phyloP scores from a whole-genome alignment of 2,329 filamentous ascomycete genomes.

The Paraphoma sp. region DNA sequence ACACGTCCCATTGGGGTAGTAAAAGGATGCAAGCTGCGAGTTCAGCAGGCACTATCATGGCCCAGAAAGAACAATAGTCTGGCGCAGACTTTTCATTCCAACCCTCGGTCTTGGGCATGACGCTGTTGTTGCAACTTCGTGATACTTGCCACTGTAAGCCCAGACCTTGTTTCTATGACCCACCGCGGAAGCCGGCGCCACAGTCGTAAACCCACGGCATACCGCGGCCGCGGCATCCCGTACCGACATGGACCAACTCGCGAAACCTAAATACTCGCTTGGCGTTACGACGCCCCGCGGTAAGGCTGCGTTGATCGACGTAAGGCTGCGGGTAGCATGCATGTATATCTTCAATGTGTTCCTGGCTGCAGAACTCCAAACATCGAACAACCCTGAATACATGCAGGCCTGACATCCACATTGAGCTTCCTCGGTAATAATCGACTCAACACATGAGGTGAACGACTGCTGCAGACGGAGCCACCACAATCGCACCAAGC shows the following conservation, averaged over 20 bases:
- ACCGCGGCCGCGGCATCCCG: conserved; percentile 1
- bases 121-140: background rate
- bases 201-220: background rate
- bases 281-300: background rate
- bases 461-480: background rate
- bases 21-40: background rate
- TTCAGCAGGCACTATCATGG: background rate
- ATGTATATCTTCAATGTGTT: background rate
- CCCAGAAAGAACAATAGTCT: background rate
- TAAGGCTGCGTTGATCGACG: background rate
- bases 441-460: background rate
- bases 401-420: background rate
- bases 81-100: background rate
- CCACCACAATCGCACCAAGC: background rate
- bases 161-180: background rate
- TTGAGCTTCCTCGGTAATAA: background rate
- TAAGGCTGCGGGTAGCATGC: background rate
- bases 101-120: background rate
- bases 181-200: background rate
- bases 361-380: background rate
- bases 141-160: background rate
- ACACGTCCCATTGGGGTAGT: background rate
- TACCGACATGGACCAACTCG: background rate
- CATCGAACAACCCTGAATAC: background rate
- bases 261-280: background rate